Evolutionary conservation across 192 early-diverging fungal genomes (phyloP).

Genomic region (Allomyces javanicus): DNA sequence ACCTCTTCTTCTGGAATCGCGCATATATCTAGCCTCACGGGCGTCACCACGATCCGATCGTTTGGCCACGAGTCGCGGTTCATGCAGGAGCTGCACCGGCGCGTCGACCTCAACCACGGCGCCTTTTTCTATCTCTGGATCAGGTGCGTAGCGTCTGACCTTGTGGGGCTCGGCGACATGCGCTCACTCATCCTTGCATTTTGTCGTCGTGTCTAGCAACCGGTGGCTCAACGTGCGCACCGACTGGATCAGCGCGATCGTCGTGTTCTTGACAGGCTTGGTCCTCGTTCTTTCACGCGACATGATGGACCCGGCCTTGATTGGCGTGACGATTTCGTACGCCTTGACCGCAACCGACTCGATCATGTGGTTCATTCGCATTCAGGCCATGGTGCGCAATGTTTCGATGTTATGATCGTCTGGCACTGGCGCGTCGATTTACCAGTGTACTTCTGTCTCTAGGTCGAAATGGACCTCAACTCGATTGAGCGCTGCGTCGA

Average conservation of each 20-base stretch:
- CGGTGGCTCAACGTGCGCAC: slow-evolving; percentile 75
- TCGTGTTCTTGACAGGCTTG: slow-evolving; percentile 49
- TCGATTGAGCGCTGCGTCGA: too few relatives aligned
- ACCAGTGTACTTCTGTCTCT: too few relatives aligned
- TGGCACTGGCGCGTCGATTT: too few relatives aligned
- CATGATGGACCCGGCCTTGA: slow-evolving; percentile 60
- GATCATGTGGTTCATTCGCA: slow-evolving; percentile 64
- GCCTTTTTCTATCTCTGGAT: slow-evolving; percentile 26
- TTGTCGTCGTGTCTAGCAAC: slow-evolving; percentile 23
- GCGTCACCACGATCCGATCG: slow-evolving; percentile 31
- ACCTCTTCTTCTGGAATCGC: background rate
- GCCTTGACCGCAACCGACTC: slow-evolving; percentile 63
- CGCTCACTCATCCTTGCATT: too few relatives aligned
- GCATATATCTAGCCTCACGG: slow-evolving; percentile 16
- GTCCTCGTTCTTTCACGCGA: slow-evolving; percentile 32
- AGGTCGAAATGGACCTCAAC: too few relatives aligned
- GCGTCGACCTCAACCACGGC: slow-evolving; percentile 26
- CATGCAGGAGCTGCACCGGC: slow-evolving; percentile 12
- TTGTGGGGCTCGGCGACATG: too few relatives aligned
- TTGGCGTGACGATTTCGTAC: slow-evolving; percentile 69
- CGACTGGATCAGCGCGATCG: slow-evolving; percentile 54
- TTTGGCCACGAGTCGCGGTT: slow-evolving; percentile 32
- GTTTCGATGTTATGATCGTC: too few relatives aligned
- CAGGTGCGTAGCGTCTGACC: background rate
- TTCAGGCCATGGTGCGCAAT: slow-evolving; percentile 46